These are phyloP conservation scores for Linnemannia schmuckeri DNA, from an alignment of 192 early-diverging fungal genomes.

Conservation along the genomic window DNA sequence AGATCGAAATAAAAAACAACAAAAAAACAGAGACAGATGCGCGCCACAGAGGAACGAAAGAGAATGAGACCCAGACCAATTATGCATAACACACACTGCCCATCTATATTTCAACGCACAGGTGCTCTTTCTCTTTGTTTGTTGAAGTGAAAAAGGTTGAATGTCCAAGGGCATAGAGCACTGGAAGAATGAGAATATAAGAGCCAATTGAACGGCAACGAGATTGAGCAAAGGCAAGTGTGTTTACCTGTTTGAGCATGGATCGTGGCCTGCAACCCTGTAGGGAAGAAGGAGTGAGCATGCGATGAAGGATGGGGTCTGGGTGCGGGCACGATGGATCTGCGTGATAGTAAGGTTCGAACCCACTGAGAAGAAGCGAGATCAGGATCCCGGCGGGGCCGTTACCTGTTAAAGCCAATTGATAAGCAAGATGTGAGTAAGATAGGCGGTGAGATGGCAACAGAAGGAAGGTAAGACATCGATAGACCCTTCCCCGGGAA, in stretches of 20 bases:
- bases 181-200: background rate
- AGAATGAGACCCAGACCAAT: background rate
- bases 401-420: constrained; percentile 23
- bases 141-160: background rate
- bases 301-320: constrained; percentile 51
- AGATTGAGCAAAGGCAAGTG: background rate
- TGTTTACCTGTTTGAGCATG: constrained; percentile 39
- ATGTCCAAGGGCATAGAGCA: background rate
- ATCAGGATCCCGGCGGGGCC: constrained; percentile 51
- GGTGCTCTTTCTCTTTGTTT: background rate
- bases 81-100: background rate
- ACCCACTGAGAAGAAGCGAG: constrained; percentile 41
- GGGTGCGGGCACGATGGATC: constrained; percentile 36
- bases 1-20: background rate
- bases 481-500: background rate
- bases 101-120: background rate
- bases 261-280: constrained; percentile 36
- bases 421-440: background rate
- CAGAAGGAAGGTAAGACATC: background rate
- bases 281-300: constrained; percentile 31
- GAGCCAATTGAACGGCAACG: background rate
- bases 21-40: background rate
- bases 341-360: constrained; percentile 46
- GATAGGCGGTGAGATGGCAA: background rate
- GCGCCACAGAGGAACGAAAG: background rate